These are phyloP conservation scores for Lodderomyces margitis DNA, from an alignment of 1,139 yeast species.

Conservation along the genomic window DNA sequence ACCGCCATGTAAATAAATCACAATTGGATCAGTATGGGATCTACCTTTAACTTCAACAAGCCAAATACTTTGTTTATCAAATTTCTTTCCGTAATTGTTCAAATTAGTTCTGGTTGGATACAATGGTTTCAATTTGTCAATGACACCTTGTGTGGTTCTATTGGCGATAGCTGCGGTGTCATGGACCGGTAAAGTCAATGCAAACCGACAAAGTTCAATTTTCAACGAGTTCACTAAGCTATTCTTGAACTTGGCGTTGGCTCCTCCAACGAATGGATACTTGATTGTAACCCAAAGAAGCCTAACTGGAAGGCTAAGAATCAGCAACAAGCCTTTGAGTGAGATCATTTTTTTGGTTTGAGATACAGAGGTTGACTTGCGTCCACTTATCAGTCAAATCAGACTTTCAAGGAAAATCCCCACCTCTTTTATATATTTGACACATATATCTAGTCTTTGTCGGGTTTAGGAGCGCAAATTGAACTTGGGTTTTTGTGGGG, in stretches of 20 bases:
- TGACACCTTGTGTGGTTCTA: constrained; percentile 5
- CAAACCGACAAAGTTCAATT: constrained; percentile 9
- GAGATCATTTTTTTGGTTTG: no score
- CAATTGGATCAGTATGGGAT: constrained; percentile 31
- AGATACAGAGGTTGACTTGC: no score
- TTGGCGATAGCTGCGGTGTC: constrained; percentile 5
- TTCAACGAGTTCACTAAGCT: constrained; percentile 11
- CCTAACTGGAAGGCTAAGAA: constrained; percentile 11
- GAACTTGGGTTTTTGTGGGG: no score
- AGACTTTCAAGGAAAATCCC: no score
- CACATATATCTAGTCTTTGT: no score
- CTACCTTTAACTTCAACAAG: constrained; percentile 28
- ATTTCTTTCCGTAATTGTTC: constrained; percentile 34
- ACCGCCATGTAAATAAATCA: constrained; percentile 44
- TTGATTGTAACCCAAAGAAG: constrained; percentile 8
- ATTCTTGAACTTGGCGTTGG: constrained; percentile 10
- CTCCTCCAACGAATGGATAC: constrained; percentile 14
- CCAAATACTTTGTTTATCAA: constrained; percentile 37
- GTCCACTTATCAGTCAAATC: no score
- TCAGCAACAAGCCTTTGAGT: constrained; percentile 7
- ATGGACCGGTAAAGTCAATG: constrained; percentile 11
- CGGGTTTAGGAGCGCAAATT: no score
- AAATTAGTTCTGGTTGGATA: constrained; percentile 15
- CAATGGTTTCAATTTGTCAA: constrained; percentile 8
- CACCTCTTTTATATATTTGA: no score